Base-by-base conservation (phyloP, 1,284 basidiomycete genomes). In the Papiliotrema fonsecae region DNA sequence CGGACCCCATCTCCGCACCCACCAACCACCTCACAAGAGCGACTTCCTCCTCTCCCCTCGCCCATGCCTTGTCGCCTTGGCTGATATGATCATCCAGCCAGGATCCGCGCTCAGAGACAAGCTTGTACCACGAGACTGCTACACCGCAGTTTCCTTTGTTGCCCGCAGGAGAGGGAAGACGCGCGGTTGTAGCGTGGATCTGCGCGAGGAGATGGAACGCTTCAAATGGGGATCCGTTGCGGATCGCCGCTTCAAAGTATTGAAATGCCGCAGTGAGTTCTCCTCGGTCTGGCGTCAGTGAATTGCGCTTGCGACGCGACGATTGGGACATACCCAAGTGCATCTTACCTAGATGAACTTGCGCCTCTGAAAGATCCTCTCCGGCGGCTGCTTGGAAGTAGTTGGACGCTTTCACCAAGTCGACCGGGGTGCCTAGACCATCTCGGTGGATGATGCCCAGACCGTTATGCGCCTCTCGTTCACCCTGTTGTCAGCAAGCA, bases 371-470 rank as follows among this genome's bases (percentile, higher is more conserved):
- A 6, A 91, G 78, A 57, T 93, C 90, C 58, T 85, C 83, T 16
- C 80, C 81, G 1, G 92, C 88, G 0, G 94, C 92, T n/a, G 78
- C 77, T 36, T 78, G 77, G 65, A 97, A 97, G 67, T 86, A 79
- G 16, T 62, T 60, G 27, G 83, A 57, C 0, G 90, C 87, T 65
- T 82, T 84, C 9, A 52, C 49, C 28, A 42, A 42, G 50, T 72
- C 66, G 10, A 43, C 47, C 9, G 61, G 62, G n/a, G 82, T 67
- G 54, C 92, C 87, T 16, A 96, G 75, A 0, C 90, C 94, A 64
- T 98, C 92, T 39, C 92, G 79, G 74, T 85, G 86, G 57, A 98
- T 90, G 57, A 97, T 84, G 1, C 93, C 96, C 18, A 98, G 76
- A 0, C 85, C 86, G 65, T 96, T 96, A 55, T 86, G 82, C 49